These are phyloP conservation scores for Bipolaris gigantea DNA, from an alignment of 2,329 filamentous ascomycete genomes.

Conservation along the genomic window DNA sequence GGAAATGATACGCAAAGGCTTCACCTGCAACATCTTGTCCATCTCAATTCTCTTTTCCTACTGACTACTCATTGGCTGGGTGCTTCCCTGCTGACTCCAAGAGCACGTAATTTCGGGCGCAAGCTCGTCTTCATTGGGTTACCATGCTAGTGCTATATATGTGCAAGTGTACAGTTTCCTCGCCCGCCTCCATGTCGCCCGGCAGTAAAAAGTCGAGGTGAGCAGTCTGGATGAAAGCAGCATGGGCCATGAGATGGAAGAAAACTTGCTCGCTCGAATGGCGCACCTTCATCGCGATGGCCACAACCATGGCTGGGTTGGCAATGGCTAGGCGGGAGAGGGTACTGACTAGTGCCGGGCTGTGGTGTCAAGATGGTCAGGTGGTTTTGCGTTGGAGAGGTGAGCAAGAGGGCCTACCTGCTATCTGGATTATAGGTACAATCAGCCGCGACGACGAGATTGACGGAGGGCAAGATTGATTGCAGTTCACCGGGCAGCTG, in stretches of 20 bases:
- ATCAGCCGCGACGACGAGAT: slow-evolving; percentile 68
- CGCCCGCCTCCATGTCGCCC: slow-evolving; percentile 30
- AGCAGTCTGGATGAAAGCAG: slow-evolving; percentile 28
- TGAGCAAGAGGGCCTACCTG: slow-evolving; percentile 26
- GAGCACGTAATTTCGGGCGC: background rate
- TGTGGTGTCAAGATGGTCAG: slow-evolving; percentile 18
- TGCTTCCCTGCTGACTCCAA: background rate
- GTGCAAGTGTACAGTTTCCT: slow-evolving; percentile 33
- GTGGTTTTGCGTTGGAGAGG: background rate
- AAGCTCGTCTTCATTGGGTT: background rate
- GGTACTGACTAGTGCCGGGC: slow-evolving; percentile 63
- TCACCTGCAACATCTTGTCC: no score
- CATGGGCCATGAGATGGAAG: slow-evolving; percentile 57
- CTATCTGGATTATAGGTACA: slow-evolving; percentile 75
- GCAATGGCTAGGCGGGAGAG: slow-evolving; percentile 52
- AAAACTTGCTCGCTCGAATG: slow-evolving; percentile 68
- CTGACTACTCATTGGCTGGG: no score
- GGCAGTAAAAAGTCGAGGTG: slow-evolving; percentile 25
- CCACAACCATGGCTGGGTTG: slow-evolving; percentile 55
- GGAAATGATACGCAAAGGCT: no score
- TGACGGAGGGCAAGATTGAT: slow-evolving; percentile 41
- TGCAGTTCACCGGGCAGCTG: slow-evolving; percentile 45
- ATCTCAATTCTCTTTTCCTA: no score
- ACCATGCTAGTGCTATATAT: slow-evolving; percentile 15
- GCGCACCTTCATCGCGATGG: slow-evolving; percentile 67